phyloP scores from a whole-genome alignment of 2,329 filamentous ascomycete genomes.

The Colletotrichum truncatum region DNA sequence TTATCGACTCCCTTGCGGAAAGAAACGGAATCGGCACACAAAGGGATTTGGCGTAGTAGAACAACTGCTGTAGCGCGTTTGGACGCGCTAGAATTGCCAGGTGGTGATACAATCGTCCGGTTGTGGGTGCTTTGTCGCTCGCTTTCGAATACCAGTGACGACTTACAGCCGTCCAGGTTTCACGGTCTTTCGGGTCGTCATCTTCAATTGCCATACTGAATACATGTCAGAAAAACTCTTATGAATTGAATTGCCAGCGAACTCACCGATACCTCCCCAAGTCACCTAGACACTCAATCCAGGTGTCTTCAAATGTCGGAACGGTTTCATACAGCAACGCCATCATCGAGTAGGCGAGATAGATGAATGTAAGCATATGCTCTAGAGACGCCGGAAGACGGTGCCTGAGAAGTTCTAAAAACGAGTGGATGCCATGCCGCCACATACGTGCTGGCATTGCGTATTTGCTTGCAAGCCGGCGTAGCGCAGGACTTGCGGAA shows the following conservation, averaged over 20 bases:
- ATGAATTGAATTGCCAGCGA: slow-evolving; percentile 7
- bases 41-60: slow-evolving; percentile 76
- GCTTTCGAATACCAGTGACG: slow-evolving; percentile 86
- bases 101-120: slow-evolving; percentile 88
- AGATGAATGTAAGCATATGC: slow-evolving; percentile 92
- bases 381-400: slow-evolving; percentile 80
- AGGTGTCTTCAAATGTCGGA: slow-evolving; percentile 82
- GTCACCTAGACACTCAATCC: slow-evolving; percentile 93
- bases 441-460: slow-evolving; percentile 94
- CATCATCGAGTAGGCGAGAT: slow-evolving; percentile 90
- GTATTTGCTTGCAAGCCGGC: slow-evolving; percentile 79
- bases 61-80: slow-evolving; percentile 75
- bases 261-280: slow-evolving; percentile 72
- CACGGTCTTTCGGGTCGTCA: slow-evolving; percentile 76
- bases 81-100: slow-evolving; percentile 81
- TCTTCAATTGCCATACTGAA: slow-evolving; percentile 85
- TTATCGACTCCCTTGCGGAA: slow-evolving; percentile 66
- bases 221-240: neutral
- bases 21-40: slow-evolving; percentile 74
- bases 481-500: slow-evolving; percentile 73
- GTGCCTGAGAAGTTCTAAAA: slow-evolving; percentile 79
- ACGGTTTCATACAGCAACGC: slow-evolving; percentile 87
- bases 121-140: slow-evolving; percentile 77
- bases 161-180: slow-evolving; percentile 83
- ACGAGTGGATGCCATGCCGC: slow-evolving; percentile 89